These are phyloP conservation scores for Rhodomyrtus psidioides DNA, from an alignment of 441 rosid species.

Conservation along the genomic window DNA sequence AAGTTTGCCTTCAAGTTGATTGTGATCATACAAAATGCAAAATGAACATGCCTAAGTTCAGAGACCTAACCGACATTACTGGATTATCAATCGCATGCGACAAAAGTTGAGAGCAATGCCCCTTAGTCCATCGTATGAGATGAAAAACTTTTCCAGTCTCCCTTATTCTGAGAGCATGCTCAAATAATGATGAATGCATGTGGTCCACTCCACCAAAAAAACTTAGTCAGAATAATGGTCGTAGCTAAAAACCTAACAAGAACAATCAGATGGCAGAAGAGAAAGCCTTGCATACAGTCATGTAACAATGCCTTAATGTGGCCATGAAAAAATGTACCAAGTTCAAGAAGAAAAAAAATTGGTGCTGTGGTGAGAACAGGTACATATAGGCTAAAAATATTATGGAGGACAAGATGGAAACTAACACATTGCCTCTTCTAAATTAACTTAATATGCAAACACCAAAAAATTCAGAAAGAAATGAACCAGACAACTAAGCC, in stretches of 20 bases:
- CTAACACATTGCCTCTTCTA: neutral
- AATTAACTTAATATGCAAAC: neutral
- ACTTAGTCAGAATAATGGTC: neutral
- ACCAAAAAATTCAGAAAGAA: neutral
- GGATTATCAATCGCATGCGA: neutral
- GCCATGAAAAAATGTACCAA: neutral
- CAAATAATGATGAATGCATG: neutral
- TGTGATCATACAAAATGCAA: neutral
- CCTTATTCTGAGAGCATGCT: neutral
- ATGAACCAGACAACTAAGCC: neutral
- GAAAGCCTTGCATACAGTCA: neutral
- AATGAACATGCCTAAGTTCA: neutral
- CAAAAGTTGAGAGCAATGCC: neutral
- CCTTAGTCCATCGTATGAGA: no score
- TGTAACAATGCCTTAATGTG: neutral
- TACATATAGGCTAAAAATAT: neutral
- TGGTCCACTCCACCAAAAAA: neutral
- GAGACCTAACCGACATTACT: neutral
- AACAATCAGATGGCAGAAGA: neutral
- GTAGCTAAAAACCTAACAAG: neutral
- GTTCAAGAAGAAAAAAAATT: neutral
- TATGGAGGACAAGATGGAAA: neutral
- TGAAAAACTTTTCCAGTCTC: no score
- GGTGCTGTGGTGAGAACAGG: neutral
- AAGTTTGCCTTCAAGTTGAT: neutral